Evolutionary conservation across 331 rosid genomes (phyloP), one percentile per base, ranked within the genome.

Genomic region (Ulmus americana): DNA sequence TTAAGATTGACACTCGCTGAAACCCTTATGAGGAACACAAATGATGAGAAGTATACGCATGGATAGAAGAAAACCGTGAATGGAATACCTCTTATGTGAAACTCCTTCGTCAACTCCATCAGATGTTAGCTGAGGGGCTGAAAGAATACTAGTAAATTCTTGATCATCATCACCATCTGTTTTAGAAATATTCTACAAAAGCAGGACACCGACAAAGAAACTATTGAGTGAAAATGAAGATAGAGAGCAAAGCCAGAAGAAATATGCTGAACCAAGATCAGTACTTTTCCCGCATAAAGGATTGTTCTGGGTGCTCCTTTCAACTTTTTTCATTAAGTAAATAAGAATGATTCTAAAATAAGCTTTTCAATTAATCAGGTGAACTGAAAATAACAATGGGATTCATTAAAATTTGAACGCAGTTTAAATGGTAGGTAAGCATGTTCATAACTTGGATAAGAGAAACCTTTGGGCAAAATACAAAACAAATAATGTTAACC

Each of bases 121-220:
- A 71, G 68, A 71, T 70, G 80, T 65, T 59, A 77, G 70, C 66
- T 77, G 64, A 15, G 65, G 52, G 69, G 74, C 74, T 50, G 87
- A 64, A 67, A 76, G 74, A 52, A 58, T 55, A 74, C 76, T 83
- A 35, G 73, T 69, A 80, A 81, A 63, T 65, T 79, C 76, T 44
- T 87, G 83, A 60, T 82, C 90, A 73, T 72, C 94, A 56, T 57
- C 39, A 61, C 67, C 81, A 52, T 89, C 88, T 39, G 87, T 20
- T 67, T 60, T 68, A 57, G 79, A 80, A 49, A 83, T 60, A 78
- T 75, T 81, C 98, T 94, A 81, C 49, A 70, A 52, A 28, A 80
- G 40, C 35, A 67, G 43, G 12, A 70, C 42, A 81, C 64, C 68
- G 64, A 64, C 70, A 56, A 43, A 8, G 59, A 14, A n/a, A 46